Percentiles rank a stretch among this genome's conserved stretches.
phyloP scores from a whole-genome alignment of 73 alveolate genomes.

The Paramecium octaurelia region DNA sequence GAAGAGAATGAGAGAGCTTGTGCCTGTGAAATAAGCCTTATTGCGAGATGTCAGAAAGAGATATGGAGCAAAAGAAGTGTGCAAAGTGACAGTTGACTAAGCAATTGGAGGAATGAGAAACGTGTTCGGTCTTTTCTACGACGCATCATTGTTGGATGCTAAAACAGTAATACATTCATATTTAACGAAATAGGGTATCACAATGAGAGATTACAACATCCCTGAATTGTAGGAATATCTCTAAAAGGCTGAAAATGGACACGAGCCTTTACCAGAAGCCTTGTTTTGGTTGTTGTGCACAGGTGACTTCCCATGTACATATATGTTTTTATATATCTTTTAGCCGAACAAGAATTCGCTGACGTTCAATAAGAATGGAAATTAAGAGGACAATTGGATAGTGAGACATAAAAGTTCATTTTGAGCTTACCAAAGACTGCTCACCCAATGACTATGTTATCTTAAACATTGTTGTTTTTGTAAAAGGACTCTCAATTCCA shows the following conservation, averaged over 20 bases:
- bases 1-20: slow-evolving; percentile 63
- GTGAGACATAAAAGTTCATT: slow-evolving; percentile 63
- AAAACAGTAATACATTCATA: background rate
- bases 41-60: slow-evolving; percentile 68
- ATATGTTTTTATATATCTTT: background rate
- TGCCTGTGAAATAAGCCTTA: slow-evolving; percentile 63
- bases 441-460: slow-evolving; percentile 91
- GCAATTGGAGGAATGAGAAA: slow-evolving; percentile 96
- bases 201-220: slow-evolving; percentile 73
- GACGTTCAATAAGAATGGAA: slow-evolving; percentile 67
- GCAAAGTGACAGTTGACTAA: slow-evolving; percentile 75
- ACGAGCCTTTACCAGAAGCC: slow-evolving; percentile 87
- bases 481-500: slow-evolving; percentile 73
- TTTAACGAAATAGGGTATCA: slow-evolving; percentile 68
- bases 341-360: slow-evolving; percentile 63
- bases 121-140: slow-evolving; percentile 77
- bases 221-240: slow-evolving; percentile 67
- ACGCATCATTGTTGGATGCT: slow-evolving; percentile 84
- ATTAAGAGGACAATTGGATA: slow-evolving; percentile 67
- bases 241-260: slow-evolving; percentile 61
- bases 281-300: slow-evolving; percentile 87
- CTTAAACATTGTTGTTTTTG: slow-evolving; percentile 75
- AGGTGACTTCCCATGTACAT: slow-evolving; percentile 81
- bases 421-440: slow-evolving; percentile 65
- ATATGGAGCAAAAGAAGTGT: slow-evolving; percentile 68